A percentile compares a stretch with the other conserved stretches of the same genome.
Conservation (phyloP, 129 eudicot species). For the Silybum marianum region DNA sequence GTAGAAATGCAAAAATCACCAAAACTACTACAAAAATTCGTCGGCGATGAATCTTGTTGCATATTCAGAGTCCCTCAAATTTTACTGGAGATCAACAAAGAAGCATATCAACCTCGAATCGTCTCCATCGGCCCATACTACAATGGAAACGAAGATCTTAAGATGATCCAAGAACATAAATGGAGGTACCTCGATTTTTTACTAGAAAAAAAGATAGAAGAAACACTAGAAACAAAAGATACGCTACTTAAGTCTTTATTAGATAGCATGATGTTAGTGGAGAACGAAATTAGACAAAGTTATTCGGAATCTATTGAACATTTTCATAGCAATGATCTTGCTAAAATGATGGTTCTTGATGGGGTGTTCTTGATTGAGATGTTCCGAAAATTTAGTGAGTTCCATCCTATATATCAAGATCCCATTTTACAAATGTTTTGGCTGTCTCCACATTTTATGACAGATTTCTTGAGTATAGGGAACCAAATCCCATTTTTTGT, state of each 20-base stretch:
- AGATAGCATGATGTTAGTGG: conserved; percentile 1
- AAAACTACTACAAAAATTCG: conserved; percentile 14
- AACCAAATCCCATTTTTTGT: conserved; percentile 41
- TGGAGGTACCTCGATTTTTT: conserved; percentile 38
- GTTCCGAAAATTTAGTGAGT: conserved; percentile 34
- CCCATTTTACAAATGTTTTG: conserved; percentile 34
- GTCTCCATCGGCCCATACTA: conserved; percentile 44
- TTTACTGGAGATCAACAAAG: conserved; percentile 32
- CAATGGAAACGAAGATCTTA: conserved; percentile 28
- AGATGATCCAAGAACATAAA: conserved; percentile 38
- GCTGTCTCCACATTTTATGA: conserved; percentile 35
- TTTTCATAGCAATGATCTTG: conserved; percentile 18
- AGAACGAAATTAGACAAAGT: conserved; percentile 25
- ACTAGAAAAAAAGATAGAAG: conserved; percentile 9
- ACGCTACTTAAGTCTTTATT: conserved; percentile 15
- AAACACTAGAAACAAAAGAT: neutral
- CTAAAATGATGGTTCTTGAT: conserved; percentile 46
- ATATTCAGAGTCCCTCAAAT: conserved; percentile 42
- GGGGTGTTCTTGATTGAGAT: conserved; percentile 36
- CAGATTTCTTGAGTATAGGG: conserved; percentile 35
- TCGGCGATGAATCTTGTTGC: conserved; percentile 32
- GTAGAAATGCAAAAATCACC: conserved; percentile 26
- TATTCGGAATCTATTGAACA: conserved; percentile 27
- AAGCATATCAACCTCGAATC: conserved; percentile 39
- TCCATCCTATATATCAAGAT: neutral